A percentile compares a stretch with the other conserved stretches of the same genome.
Evolutionary conservation across 2,329 filamentous ascomycete genomes (phyloP).

Genomic region (Diaporthe capsici): DNA sequence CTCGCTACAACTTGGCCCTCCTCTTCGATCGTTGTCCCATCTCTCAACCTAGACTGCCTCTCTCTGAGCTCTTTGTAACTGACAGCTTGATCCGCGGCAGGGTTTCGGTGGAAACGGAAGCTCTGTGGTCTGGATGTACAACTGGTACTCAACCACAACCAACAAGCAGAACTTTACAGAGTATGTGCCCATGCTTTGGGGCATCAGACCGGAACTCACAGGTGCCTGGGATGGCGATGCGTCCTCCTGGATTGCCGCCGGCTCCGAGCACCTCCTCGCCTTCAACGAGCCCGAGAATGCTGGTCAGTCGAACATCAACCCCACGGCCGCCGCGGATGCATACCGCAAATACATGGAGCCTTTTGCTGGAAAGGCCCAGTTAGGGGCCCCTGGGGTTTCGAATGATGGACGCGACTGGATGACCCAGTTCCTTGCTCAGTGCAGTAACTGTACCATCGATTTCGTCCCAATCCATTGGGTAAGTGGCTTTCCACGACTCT

Average conservation of each 20-base stretch:
- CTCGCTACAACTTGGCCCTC: too few species aligned
- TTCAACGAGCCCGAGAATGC: conserved; percentile 47
- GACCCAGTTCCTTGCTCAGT: conserved; percentile 57
- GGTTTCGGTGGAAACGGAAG: conserved; percentile 42
- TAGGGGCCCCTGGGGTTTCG: conserved; percentile 63
- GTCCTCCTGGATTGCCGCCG: conserved; percentile 36
- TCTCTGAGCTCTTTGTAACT: neutral
- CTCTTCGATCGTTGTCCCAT: neutral
- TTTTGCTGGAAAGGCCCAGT: conserved; percentile 57
- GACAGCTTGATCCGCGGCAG: neutral
- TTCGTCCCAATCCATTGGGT: conserved; percentile 61
- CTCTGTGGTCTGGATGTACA: conserved; percentile 47
- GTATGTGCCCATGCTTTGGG: conserved; percentile 48
- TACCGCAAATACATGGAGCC: conserved; percentile 61
- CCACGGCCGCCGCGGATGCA: conserved; percentile 53
- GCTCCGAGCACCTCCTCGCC: conserved; percentile 43
- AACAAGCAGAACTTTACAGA: conserved; percentile 44
- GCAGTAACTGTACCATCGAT: conserved; percentile 59
- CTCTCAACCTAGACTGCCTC: neutral
- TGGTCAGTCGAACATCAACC: conserved; percentile 47
- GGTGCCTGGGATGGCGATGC: conserved; percentile 42
- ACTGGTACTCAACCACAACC: conserved; percentile 45
- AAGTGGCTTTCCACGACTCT: neutral
- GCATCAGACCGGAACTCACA: conserved; percentile 41
- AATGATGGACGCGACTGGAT: conserved; percentile 61